Percentiles rank a stretch among this genome's conserved stretches.
These are phyloP conservation scores for Rosa chinensis DNA, from an alignment of 306 rosid genomes.

Conservation along the genomic window DNA sequence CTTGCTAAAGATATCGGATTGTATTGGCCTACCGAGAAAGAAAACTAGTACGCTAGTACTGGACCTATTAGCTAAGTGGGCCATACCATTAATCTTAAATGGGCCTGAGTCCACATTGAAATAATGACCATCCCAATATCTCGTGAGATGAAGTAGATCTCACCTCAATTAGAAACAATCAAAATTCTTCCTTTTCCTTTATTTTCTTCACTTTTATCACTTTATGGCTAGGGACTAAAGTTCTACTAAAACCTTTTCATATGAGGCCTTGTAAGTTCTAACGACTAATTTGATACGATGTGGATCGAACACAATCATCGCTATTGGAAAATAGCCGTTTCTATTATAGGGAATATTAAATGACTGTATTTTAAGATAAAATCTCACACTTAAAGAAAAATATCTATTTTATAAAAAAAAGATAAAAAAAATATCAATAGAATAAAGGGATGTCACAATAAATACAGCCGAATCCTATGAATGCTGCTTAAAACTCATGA, in stretches of 20 bases:
- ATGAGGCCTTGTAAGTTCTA: not conserved
- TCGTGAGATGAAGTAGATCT: slow-evolving; percentile 11
- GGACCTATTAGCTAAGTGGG: slow-evolving; percentile 3
- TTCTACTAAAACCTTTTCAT: not conserved
- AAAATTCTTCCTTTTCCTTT: not conserved
- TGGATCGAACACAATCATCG: not conserved
- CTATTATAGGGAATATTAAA: not conserved
- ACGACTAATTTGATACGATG: not conserved
- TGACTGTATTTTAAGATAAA: not conserved
- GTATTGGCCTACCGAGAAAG: slow-evolving; percentile 25
- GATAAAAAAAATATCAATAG: no score
- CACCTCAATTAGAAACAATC: not conserved
- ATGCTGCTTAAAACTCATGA: no score
- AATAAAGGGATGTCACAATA: no score
- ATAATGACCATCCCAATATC: slow-evolving; percentile 13
- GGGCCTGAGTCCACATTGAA: slow-evolving; percentile 32
- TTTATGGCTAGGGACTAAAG: not conserved
- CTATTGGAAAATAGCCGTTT: no score
- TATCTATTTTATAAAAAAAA: no score
- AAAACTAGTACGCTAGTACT: slow-evolving; percentile 3
- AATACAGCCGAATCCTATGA: no score
- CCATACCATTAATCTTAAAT: slow-evolving; percentile 15
- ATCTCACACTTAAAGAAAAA: no score
- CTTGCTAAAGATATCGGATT: slow-evolving; percentile 8
- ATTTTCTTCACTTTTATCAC: not conserved